These are phyloP conservation scores for Curvularia lunata DNA, from an alignment of 2,329 filamentous ascomycete genomes.

Conservation along the genomic window DNA sequence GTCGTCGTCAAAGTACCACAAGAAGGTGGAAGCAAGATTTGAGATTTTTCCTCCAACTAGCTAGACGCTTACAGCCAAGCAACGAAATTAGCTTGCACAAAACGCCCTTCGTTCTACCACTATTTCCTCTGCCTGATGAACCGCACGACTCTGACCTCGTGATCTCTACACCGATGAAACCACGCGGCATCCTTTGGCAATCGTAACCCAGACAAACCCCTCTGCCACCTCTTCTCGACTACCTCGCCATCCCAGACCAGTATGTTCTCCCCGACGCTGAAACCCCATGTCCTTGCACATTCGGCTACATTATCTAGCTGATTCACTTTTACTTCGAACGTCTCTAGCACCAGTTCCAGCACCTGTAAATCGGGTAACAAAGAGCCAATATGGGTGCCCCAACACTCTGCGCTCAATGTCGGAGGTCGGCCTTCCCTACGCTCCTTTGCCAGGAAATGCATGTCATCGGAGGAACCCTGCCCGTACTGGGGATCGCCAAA, in stretches of 20 bases:
- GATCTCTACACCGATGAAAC: conserved; percentile 3
- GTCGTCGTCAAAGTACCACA: conserved; percentile 88
- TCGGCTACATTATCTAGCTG: conserved; percentile 36
- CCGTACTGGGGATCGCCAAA: conserved; percentile 8
- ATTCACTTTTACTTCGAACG: conserved; percentile 29
- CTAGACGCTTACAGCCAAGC: neutral
- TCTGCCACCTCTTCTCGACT: conserved; percentile 22
- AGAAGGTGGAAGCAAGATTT: conserved; percentile 48
- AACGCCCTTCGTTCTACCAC: neutral
- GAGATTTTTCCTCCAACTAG: neutral
- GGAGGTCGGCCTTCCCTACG: conserved; percentile 24
- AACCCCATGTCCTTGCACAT: conserved; percentile 41
- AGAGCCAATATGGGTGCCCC: conserved; percentile 20
- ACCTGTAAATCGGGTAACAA: conserved; percentile 27
- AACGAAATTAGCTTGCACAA: neutral
- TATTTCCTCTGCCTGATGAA: conserved; percentile 3
- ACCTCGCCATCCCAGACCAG: conserved; percentile 36
- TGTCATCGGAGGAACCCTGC: conserved; percentile 5
- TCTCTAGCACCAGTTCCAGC: conserved; percentile 36
- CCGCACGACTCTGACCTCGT: conserved; percentile 15
- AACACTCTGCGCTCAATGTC: conserved; percentile 6
- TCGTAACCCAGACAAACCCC: neutral
- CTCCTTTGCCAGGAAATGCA: conserved; percentile 26
- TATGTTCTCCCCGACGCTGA: conserved; percentile 19
- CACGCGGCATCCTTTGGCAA: conserved; percentile 1